A percentile compares a stretch with the other conserved stretches of the same genome.
These are phyloP conservation scores for Penicillium sp. DNA, from an alignment of 2,329 filamentous ascomycete genomes.

Conservation along the genomic window DNA sequence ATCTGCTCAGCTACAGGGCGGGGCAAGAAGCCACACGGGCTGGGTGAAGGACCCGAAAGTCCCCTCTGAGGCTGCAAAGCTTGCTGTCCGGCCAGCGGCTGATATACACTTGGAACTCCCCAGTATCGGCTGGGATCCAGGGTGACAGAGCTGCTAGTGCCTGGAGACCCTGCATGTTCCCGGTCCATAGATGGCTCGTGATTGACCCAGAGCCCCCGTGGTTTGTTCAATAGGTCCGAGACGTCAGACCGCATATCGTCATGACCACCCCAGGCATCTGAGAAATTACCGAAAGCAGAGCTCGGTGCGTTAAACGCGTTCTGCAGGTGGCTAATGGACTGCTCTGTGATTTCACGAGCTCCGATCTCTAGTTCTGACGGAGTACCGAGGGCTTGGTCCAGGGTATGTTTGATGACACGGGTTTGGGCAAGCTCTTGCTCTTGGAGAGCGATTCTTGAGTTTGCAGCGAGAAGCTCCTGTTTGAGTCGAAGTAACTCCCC, in stretches of 20 bases:
- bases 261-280: conserved; percentile 46
- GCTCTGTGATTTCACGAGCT: conserved; percentile 52
- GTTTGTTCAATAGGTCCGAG: conserved; percentile 44
- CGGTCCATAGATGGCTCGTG: conserved; percentile 30
- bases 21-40: conserved; percentile 30
- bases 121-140: conserved; percentile 37
- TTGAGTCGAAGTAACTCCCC: conserved; percentile 59
- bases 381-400: conserved; percentile 60
- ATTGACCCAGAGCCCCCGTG: conserved; percentile 36
- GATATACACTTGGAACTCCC: conserved; percentile 25
- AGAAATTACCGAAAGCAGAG: conserved; percentile 43
- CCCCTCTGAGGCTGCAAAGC: conserved; percentile 36
- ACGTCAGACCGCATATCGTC: conserved; percentile 50
- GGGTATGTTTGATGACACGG: conserved; percentile 61
- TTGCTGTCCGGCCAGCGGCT: conserved; percentile 20
- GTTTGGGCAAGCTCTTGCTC: conserved; percentile 63
- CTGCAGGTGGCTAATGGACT: conserved; percentile 53
- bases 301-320: conserved; percentile 56
- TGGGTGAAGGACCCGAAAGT: conserved; percentile 36
- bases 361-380: conserved; percentile 56
- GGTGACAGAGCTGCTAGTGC: conserved; percentile 20
- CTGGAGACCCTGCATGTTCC: conserved; percentile 26
- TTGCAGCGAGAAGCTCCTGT: conserved; percentile 59
- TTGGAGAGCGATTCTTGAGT: conserved; percentile 60
- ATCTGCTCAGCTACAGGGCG: conserved; percentile 35